These are phyloP conservation scores for Acanthamoeba triangularis DNA, from an alignment of 208 protist species.

Conservation along the genomic window DNA sequence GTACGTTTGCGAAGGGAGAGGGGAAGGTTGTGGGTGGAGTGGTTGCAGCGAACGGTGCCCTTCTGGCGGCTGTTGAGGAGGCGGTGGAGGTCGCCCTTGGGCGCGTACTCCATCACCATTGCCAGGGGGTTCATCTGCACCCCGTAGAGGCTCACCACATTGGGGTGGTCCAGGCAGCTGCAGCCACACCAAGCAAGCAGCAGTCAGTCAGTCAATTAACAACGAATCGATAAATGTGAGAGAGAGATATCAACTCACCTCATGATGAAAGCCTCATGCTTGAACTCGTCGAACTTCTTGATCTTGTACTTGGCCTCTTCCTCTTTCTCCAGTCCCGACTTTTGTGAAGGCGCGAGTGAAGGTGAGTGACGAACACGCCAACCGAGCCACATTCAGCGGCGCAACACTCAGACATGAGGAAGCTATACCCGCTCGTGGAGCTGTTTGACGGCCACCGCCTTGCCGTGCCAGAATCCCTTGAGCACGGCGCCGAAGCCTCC, in stretches of 20 bases:
- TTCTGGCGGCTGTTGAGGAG: slow-evolving; percentile 34
- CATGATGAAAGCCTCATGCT: slow-evolving; percentile 3
- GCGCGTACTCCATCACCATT: slow-evolving; percentile 85
- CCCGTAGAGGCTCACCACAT: slow-evolving; percentile 81
- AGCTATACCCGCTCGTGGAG: not conserved
- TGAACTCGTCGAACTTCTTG: slow-evolving; percentile 49
- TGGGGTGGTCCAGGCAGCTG: slow-evolving; percentile 81
- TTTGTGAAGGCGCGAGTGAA: not conserved
- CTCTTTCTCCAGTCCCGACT: slow-evolving; percentile 48
- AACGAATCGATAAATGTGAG: not conserved
- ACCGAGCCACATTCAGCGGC: not conserved
- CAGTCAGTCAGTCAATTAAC: not conserved
- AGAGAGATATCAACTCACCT: not conserved
- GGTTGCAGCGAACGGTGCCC: slow-evolving; percentile 1
- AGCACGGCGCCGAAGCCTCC: slow-evolving; percentile 68
- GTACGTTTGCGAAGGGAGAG: slow-evolving; percentile 28
- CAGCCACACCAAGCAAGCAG: not conserved
- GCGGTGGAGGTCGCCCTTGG: slow-evolving; percentile 78
- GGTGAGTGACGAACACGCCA: not conserved
- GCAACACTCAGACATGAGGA: not conserved
- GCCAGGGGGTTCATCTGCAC: slow-evolving; percentile 50
- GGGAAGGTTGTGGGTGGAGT: slow-evolving; percentile 31
- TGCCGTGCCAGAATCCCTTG: slow-evolving; percentile 57
- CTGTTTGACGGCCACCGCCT: slow-evolving; percentile 52
- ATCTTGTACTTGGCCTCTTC: slow-evolving; percentile 60